Evolutionary conservation across 208 protist genomes (phyloP), one percentile per base, ranked within the genome.

Genomic region (Trypanosoma mega): DNA sequence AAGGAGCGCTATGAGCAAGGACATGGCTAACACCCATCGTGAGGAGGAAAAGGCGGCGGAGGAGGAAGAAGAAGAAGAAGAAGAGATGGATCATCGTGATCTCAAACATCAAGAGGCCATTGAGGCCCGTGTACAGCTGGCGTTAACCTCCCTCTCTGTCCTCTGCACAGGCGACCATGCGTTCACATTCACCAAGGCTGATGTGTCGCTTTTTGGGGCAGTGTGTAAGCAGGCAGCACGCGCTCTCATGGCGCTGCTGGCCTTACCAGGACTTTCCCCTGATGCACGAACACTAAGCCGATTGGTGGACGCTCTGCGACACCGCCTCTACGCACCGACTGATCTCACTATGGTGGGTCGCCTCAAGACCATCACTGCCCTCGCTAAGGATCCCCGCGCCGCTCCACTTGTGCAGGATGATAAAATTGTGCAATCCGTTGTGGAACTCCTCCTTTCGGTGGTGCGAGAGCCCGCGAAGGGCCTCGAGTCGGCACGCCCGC

Each of bases 141-240:
- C 67, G 29, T 53, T 71, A 9, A 48, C 36, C 2, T 54, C 43
- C 11, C 46, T 76, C 7, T 43, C 30, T 18, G 33, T 31, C 23
- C 39, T 76, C 7, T 76, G 63, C 56, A 24, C 16, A 3, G 59
- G 70, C 50, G 27, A 18, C 31, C 33, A 54, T 39, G 52, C 48
- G 8, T 16, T 37, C 6, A 34, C 62, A 9, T 57, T 65, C 41
- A 47, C 4, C 5, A 26, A 69, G 41, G 56, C 43, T 7, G 18
- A 49, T 37, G 14, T 47, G 5, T 26, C 24, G 12, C 37, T 70
- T 44, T 20, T 63, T 16, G 49, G 59, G 24, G 51, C 39, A 8
- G 46, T 76, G 11, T 68, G 64, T 39, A 82, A 76, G 59, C 46
- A 73, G 26, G 76, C 76, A 5, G 70, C 71, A 3, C 76, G 70